These are phyloP conservation scores for Epichloe elymi DNA, from an alignment of 2,329 filamentous ascomycete species.

Conservation along the genomic window DNA sequence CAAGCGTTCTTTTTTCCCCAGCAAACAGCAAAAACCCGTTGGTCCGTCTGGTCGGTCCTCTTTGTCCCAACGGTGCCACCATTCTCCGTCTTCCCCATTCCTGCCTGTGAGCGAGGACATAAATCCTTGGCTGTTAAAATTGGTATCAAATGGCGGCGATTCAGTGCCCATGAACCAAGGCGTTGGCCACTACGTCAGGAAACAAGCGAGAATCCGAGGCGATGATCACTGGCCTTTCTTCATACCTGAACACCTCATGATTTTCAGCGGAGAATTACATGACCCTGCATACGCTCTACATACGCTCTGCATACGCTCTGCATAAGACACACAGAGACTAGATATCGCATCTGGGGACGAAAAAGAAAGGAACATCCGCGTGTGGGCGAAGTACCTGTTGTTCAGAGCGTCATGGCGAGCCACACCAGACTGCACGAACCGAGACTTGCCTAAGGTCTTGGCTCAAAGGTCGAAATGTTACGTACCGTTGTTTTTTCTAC, in stretches of 20 bases:
- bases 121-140: neutral
- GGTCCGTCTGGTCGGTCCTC: neutral
- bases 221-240: neutral
- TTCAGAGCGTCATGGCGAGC: constrained; percentile 5
- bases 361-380: constrained; percentile 6
- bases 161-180: neutral
- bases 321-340: constrained; percentile 8
- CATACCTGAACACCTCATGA: neutral
- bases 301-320: neutral
- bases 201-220: neutral
- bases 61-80: neutral
- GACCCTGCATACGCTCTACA: constrained; percentile 7
- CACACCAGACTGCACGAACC: neutral
- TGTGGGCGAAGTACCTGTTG: neutral
- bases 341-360: constrained; percentile 9
- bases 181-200: neutral
- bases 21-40: neutral
- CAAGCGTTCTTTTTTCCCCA: neutral
- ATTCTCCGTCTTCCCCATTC: neutral
- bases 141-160: neutral
- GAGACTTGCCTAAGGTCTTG: neutral
- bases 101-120: neutral
- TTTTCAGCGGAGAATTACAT: neutral
- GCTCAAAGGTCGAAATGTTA: constrained; percentile 8
- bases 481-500: constrained; percentile 7